These are phyloP conservation scores for Camellia japonica DNA, from an alignment of 148 eudicot genomes.

Conservation along the genomic window DNA sequence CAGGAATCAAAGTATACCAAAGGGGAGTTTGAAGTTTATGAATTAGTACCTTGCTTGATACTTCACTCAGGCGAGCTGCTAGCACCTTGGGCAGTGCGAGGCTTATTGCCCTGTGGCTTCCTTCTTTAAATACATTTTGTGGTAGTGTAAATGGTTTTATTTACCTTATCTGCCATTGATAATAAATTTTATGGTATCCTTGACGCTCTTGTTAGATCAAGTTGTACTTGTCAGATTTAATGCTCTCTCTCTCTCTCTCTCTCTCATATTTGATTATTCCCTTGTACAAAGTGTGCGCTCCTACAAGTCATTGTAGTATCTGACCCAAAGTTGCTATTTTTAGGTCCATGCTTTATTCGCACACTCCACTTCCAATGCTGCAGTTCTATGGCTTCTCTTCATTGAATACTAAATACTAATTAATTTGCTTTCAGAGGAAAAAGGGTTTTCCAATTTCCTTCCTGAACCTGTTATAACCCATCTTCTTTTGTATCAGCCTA, in stretches of 20 bases:
- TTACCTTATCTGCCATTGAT: not conserved
- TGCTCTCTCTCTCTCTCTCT: not conserved
- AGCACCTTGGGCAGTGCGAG: not conserved
- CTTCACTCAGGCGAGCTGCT: not conserved
- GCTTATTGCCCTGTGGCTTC: not conserved
- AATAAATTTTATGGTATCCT: not conserved
- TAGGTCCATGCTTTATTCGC: not conserved
- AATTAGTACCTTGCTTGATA: not conserved
- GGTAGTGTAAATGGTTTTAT: not conserved
- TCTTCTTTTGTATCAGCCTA: not conserved
- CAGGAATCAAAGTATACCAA: not conserved
- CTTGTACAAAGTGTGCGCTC: not conserved
- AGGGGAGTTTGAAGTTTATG: not conserved
- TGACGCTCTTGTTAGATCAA: not conserved
- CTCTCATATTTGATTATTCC: not conserved
- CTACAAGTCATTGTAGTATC: not conserved
- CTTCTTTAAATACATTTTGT: not conserved
- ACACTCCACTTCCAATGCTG: not conserved
- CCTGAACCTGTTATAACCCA: not conserved
- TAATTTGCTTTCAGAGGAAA: not conserved
- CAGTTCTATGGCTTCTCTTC: constrained; percentile 4
- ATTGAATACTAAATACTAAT: not conserved
- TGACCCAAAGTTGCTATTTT: not conserved
- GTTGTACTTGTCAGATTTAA: not conserved
- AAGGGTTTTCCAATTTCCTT: not conserved